Evolutionary conservation across 1,139 yeast species (phyloP), one percentile per base, ranked within the genome.

Genomic region (Suhomyces yuchorum): DNA sequence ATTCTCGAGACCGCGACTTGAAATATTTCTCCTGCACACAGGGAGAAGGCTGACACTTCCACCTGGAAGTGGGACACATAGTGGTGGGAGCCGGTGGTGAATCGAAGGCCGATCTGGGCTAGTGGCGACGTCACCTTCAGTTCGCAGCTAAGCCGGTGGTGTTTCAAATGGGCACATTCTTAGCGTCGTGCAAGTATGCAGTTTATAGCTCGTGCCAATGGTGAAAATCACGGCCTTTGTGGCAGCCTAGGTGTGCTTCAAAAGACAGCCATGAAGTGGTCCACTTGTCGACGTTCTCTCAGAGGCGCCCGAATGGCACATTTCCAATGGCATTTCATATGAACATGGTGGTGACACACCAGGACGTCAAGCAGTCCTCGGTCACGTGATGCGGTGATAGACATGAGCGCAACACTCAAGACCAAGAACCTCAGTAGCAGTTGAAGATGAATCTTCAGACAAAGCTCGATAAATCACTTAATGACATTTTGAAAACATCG

Each of bases 401-500:
- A n/a, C 9, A 37, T 22, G 20, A 30, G 34, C 18, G 34, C 34
- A 30, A 14, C 6, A 5, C 9, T 14, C 34, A 14, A 30, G 18
- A 15, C 18, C 9, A 30, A 6, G 3, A 11, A 15, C 17, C 4
- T 14, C 9, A 8, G 34, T 9, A 30, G 34, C 18, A 4, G 32
- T 28, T 26, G 22, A 37, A 19, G 37, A 74, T 75, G 72, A 75
- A 72, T 53, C 64, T 75, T 37, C 79, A 75, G 52, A 59, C 70
- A 19, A 70, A 71, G 56, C 70, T 75, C 46, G 75, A 67, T 48
- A 64, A 63, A 42, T 68, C 79, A 8, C 63, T 75, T 39, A 69
- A 72, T 54, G 79, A 75, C 42, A 66, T 75, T 7, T 68, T 75
- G 42, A 67, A 73, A 47, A 66, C 77, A 1, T 65, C 78, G 0